Conservation (phyloP, 345 rosid species). For the Capsella bursapastoris region DNA sequence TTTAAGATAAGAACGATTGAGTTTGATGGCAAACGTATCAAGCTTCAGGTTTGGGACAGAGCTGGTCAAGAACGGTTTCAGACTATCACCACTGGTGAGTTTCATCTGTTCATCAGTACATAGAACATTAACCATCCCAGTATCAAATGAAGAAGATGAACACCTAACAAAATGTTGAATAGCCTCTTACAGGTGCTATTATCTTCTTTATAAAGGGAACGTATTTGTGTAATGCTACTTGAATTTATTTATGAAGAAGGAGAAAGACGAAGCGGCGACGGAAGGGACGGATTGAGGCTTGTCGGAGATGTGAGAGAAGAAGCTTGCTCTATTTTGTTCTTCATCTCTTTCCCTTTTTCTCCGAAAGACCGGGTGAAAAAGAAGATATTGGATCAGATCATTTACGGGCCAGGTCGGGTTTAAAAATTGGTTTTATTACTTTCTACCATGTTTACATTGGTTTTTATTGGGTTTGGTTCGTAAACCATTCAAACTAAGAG, state of each 20-base stretch:
- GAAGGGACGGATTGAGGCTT: no score
- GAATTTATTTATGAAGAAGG: neutral
- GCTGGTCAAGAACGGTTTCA: constrained; percentile 97
- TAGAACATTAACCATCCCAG: neutral
- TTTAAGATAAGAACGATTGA: constrained; percentile 95
- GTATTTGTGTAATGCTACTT: constrained; percentile 12
- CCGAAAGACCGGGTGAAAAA: no score
- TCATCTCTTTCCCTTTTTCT: no score
- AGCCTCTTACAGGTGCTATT: constrained; percentile 6
- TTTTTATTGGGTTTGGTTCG: no score
- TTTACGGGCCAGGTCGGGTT: no score
- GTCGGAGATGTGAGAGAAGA: no score
- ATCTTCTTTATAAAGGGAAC: constrained; percentile 17
- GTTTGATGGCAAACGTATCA: constrained; percentile 90
- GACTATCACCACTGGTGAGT: constrained; percentile 79
- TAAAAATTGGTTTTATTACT: no score
- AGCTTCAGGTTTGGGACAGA: constrained; percentile 95
- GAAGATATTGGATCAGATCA: no score
- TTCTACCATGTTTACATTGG: no score
- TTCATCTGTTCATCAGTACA: constrained; percentile 13
- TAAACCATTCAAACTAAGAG: no score
- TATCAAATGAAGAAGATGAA: constrained; percentile 9
- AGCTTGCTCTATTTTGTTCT: no score
- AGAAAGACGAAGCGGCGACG: no score
- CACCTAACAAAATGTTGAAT: neutral